phyloP scores from a whole-genome alignment of 73 alveolate genomes.

The Paramecium octaurelia region DNA sequence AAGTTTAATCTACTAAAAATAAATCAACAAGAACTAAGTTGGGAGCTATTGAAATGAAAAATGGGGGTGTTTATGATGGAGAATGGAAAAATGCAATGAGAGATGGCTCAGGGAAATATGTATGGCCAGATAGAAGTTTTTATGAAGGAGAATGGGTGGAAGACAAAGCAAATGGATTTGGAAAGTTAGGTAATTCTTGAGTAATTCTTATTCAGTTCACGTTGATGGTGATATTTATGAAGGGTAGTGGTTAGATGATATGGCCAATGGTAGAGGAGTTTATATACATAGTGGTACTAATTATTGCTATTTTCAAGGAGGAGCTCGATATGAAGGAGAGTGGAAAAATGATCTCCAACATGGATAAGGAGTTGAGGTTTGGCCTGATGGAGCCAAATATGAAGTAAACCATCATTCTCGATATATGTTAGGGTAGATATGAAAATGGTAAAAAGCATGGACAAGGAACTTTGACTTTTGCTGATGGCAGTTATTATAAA shows the following conservation, averaged over 20 bases:
- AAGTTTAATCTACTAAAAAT: conserved; percentile 37
- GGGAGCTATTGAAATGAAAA: conserved; percentile 49
- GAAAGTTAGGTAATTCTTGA: conserved; percentile 60
- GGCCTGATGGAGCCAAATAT: conserved; percentile 78
- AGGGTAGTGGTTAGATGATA: conserved; percentile 77
- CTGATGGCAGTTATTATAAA: conserved; percentile 58
- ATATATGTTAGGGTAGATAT: conserved; percentile 57
- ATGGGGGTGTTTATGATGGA: conserved; percentile 78
- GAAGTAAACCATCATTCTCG: conserved; percentile 12
- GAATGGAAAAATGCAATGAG: conserved; percentile 71
- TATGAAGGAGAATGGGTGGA: conserved; percentile 87
- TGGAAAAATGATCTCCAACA: conserved; percentile 82
- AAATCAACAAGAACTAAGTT: conserved; percentile 35
- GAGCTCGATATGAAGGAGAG: conserved; percentile 83
- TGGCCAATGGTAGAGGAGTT: conserved; percentile 73
- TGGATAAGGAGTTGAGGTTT: conserved; percentile 74
- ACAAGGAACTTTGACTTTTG: conserved; percentile 63
- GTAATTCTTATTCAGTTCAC: conserved; percentile 41
- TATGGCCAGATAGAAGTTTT: conserved; percentile 70
- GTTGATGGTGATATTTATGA: conserved; percentile 80
- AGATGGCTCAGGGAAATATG: conserved; percentile 71
- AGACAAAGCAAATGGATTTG: conserved; percentile 90
- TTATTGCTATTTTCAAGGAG: neutral
- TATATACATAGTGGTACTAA: conserved; percentile 67
- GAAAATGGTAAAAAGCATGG: conserved; percentile 77